Base-by-base conservation (phyloP, 2,329 filamentous ascomycete genomes). In the Alternaria gansuensis region DNA sequence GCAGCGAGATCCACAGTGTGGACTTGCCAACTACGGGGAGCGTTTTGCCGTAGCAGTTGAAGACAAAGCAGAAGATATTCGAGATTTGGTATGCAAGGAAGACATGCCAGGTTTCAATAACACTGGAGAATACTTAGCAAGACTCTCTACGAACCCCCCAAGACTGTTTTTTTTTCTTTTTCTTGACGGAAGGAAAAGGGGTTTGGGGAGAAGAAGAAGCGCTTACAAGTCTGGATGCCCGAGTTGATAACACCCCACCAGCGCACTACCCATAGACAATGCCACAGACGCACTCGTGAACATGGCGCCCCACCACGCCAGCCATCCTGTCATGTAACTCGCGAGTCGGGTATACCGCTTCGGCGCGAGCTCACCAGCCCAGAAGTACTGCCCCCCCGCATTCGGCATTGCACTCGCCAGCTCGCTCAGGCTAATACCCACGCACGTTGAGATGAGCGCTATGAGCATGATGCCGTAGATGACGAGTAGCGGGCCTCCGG, bases 221-320 rank as follows among this genome's bases (percentile, higher is more conserved):
- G 45, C 81, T 75, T 75, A 85, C 83, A 84, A 80, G 46, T 81
- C 79, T 8, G 83, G 82, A 74, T 85, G 81, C 11, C 76, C 74
- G 54, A 85, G 67, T 63, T 84, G 81, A 71, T 80, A 84, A 68
- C 83, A 84, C 24, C 84, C 84, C 41, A 84, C 79, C 37, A 79
- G 64, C 3, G 80, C 83, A 63, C 77, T 78, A 4, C 79, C 82
- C 51, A 84, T 72, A 46, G 80, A 80, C 45, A 85, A 67, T 3
- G 82, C 80, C 17, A 84, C 82, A 71, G 81, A 83, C 17, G 84
- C 83, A 63, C 77, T 82, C 7, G 83, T 84, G 61, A 85, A 85
- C 53, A 86, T 80, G 23, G 79, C 78, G 14, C 83, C 83, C n/a
- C 82, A 81, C 78, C 82, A 85, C 2, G 82, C 82, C 57, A 85